Conservation (phyloP, 495 filamentous ascomycete species). For the Poronia punctata region DNA sequence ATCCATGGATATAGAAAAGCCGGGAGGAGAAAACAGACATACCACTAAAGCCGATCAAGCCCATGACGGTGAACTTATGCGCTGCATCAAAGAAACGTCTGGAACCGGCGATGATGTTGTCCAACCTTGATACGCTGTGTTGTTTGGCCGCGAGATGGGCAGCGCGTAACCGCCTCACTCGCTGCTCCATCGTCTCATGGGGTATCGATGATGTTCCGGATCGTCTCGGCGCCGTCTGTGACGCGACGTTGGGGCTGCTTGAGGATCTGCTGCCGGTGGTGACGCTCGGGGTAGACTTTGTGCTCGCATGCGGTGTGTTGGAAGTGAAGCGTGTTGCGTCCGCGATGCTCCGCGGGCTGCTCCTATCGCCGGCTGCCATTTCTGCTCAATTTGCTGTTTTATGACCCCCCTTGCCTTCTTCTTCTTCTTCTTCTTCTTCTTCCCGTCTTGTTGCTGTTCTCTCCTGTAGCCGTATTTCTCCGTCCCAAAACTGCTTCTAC, state of each 20-base stretch:
- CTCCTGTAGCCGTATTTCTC: too few relatives aligned
- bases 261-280: conserved; percentile 11
- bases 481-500: too few relatives aligned
- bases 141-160: conserved; percentile 64
- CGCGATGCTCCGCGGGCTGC: conserved; percentile 77
- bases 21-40: conserved; percentile 18
- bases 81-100: conserved; percentile 73
- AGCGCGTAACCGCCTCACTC: conserved; percentile 77
- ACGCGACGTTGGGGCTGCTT: conserved; percentile 6
- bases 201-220: conserved; percentile 4
- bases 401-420: background rate
- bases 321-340: conserved; percentile 96
- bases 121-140: conserved; percentile 58
- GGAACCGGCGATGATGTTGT: conserved; percentile 60
- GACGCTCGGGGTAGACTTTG: conserved; percentile 43
- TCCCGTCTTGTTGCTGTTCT: background rate
- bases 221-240: background rate
- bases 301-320: conserved; percentile 78
- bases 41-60: conserved; percentile 77
- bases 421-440: background rate
- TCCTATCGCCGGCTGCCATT: conserved; percentile 3
- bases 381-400: background rate
- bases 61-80: conserved; percentile 68
- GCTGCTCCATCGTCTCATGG: conserved; percentile 79
- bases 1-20: background rate